These are phyloP conservation scores for Rhodotorula babjevae DNA, from an alignment of 768 basidiomycete species.

Conservation along the genomic window DNA sequence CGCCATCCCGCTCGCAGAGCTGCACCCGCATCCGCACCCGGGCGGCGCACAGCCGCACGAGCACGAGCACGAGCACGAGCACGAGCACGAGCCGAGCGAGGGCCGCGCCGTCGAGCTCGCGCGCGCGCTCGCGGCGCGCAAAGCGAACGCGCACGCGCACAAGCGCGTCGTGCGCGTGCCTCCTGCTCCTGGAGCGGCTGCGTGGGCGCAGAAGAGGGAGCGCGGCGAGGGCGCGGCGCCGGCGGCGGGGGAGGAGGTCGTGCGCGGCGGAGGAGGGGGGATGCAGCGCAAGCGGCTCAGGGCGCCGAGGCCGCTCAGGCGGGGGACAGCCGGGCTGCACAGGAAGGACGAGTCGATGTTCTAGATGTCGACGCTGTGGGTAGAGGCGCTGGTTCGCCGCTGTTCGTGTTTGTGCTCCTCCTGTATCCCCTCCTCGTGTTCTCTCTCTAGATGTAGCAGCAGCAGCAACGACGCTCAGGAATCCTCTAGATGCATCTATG, in stretches of 20 bases:
- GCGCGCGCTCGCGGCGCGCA: too few relatives aligned
- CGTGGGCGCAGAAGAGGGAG: too few relatives aligned
- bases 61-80: too few relatives aligned
- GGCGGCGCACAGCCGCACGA: background rate
- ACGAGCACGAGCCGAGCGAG: too few relatives aligned
- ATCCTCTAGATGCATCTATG: background rate
- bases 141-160: too few relatives aligned
- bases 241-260: too few relatives aligned
- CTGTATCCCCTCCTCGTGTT: background rate
- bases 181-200: too few relatives aligned
- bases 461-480: background rate
- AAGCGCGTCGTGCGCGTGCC: too few relatives aligned
- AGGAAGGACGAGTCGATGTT: background rate
- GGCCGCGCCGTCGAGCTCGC: too few relatives aligned
- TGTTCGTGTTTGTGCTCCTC: background rate
- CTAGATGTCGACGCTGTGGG: background rate
- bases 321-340: background rate
- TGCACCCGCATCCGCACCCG: background rate
- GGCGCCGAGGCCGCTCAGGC: background rate
- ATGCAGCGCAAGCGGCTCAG: background rate
- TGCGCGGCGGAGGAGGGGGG: too few relatives aligned
- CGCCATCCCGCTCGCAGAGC: background rate
- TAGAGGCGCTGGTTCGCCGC: too few relatives aligned
- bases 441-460: background rate
- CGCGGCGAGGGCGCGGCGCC: too few relatives aligned